Base-by-base conservation (phyloP, 345 rosid species). In the Arabis alpina region DNA sequence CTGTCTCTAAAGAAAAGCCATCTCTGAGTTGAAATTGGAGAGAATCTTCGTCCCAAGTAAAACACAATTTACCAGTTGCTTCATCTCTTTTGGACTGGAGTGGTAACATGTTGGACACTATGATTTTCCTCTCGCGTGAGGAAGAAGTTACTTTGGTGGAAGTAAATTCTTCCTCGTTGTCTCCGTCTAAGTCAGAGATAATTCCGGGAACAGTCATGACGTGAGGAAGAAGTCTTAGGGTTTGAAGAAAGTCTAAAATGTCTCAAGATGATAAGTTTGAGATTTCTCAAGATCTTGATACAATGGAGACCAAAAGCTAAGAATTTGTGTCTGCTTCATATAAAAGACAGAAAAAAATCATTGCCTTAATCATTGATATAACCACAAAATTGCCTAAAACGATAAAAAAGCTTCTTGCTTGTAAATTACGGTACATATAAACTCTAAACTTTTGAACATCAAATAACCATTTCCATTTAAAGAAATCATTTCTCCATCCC, bases 151-250 rank as follows among this genome's bases (percentile, higher is more conserved):
- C 64, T n/a, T 73, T 62, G 57, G 71, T 43, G 56, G 52, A 34
- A 34, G 37, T 34, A 5, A 34, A 9, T 40, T 5, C 28, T 24
- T 77, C 64, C 2, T 27, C 82, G 50, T 65, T 79, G 25, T 27
- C 43, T 27, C 81, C 88, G 41, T 80, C 64, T 42, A 66, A 3
- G 66, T 61, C 51, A 51, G 66, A 14, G 58, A 80, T 78, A 55
- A 76, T 75, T 67, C 91, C 87, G 0, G 91, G 85, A 53, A 67
- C 74, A 23, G 86, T 79, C 79, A 82, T 82, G 61, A 76, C 81
- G 61, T 79, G 71, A 0, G 83, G 88, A 68, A 88, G 79, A 27
- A 57, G 2, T 55, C 54, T 19, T 19, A 19, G 23, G 23, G 23
- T 19, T 19, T 19, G 23, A 19, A 19, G 23, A 1, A 19, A 19